Evolutionary conservation across 73 alveolate species (phyloP).

Genomic region (Paramecium tetraurelia): DNA sequence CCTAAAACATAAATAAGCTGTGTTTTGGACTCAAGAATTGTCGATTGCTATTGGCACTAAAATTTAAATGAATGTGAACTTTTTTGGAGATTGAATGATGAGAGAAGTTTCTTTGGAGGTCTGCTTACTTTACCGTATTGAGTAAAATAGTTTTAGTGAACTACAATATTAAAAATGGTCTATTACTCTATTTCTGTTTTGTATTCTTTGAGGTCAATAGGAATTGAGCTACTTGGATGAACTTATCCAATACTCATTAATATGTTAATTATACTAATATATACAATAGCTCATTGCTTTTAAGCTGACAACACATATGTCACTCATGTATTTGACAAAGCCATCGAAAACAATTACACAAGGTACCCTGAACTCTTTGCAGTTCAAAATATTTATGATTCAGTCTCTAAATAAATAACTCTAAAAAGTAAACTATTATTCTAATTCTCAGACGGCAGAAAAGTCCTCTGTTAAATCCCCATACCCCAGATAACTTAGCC

Average conservation of each 20-base stretch:
- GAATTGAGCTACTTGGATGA: background rate
- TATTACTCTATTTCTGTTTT: background rate
- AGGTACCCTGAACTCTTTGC: background rate
- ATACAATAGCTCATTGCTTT: background rate
- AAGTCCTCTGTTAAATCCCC: background rate
- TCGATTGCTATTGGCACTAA: background rate
- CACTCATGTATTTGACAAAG: background rate
- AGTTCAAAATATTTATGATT: background rate
- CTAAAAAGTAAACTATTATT: background rate
- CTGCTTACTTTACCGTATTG: background rate
- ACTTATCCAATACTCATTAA: slow-evolving; percentile 32
- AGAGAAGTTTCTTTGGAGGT: background rate
- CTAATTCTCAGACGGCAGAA: background rate
- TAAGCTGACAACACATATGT: slow-evolving; percentile 4
- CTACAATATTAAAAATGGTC: background rate
- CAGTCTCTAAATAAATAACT: background rate
- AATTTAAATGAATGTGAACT: background rate
- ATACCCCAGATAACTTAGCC: background rate
- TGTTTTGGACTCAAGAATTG: background rate
- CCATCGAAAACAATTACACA: background rate
- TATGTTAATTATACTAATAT: background rate
- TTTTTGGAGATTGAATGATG: slow-evolving; percentile 12
- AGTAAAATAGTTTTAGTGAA: background rate
- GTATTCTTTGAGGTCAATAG: background rate
- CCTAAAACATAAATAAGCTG: background rate